Base-by-base conservation (phyloP, 768 basidiomycete species). In the Rhizopogon rudus region DNA sequence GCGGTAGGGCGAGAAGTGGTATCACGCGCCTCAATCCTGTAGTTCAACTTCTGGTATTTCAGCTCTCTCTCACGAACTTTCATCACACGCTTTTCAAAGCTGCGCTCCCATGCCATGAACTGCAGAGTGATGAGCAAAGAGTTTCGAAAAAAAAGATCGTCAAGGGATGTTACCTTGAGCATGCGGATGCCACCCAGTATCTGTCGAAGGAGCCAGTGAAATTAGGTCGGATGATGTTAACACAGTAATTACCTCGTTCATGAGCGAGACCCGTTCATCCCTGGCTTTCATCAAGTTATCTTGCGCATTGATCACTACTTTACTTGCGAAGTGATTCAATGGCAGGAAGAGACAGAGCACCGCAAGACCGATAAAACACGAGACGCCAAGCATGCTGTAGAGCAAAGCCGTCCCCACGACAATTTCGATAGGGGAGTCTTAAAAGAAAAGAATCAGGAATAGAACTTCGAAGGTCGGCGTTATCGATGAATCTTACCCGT, bases 31-130 rank as follows among this genome's bases (percentile, higher is more conserved):
- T 96, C 94, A 51, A 96, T 89, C 42, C 79, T 81, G 69, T 94
- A 98, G 70, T 92, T 97, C 46, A 91, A 69, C 61, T 82, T 85
- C 65, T 94, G 93, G 68, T 83, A 93, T 62, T 84, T 84, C 22
- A 97, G 75, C 68, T 97, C 93, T 60, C 83, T 86, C 42, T 84
- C 83, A 25, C 93, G 81, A 56, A 96, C 76, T 51, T 80, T 82
- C 52, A 88, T 67, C 0, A 94, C 84, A 9, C 78, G 79, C 22
- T 77, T 75, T 70, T 96, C 93, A 61, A 95, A 95, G 65, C 83
- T 91, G 22, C 93, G 84, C 68, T 97, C 93, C 93, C 85, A 87
- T 13, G 92, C 93, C 93, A 96, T 95, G 71, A 95, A 97, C 85
- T 88, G 61, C 39, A 52, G 37, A 22, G 20, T 12, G 6, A 45